Evolutionary conservation across 805 yeast genomes (phyloP), one percentile per base, ranked within the genome.

Genomic region (Candida oleophila): DNA sequence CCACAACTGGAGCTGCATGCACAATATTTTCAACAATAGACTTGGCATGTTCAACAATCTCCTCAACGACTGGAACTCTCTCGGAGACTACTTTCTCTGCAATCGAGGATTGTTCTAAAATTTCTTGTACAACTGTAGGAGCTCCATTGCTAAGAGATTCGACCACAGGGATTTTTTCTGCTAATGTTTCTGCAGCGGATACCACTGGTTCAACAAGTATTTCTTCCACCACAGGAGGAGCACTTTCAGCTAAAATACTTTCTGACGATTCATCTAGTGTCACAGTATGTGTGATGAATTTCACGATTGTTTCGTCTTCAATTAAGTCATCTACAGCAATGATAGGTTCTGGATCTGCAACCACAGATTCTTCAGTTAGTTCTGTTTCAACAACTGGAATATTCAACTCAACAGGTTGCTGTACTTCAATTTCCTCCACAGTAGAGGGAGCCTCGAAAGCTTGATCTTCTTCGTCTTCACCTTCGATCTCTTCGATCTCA

Each of bases 381-480:
- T 39, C 42, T 25, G 42, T 36, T n/a, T 36, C 39, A 36, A 36
- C 39, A 36, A 19, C 21, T 16, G 39, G 22, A 15, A 22, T 36
- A 19, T 36, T 22, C 19, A 36, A 25, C 11, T 25, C 42, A n/a
- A 22, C 21, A 8, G 41, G 15, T 19, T 11, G n/a, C 20, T 39
- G 49, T 19, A 43, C 46, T 44, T 50, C 51, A 20, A 30, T 32
- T 41, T 41, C 52, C 36, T 46, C 55, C 12, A 18, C 47, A 7
- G 14, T 39, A 32, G 22, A 14, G 14, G 34, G 16, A 4, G 28
- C n/a, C 3, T 38, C 28, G 5, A 11, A 8, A 14, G 14, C 36
- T 8, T 8, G 36, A 8, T 8, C 36, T 33, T 22, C 41, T 12
- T 22, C 44, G 3, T 28, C 35, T 25, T 38, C 46, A 7, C 35